Percentiles rank a stretch among this genome's conserved stretches.
Evolutionary conservation across 2,329 filamentous ascomycete genomes (phyloP).

Genomic region (Colletotrichum plurivorum): DNA sequence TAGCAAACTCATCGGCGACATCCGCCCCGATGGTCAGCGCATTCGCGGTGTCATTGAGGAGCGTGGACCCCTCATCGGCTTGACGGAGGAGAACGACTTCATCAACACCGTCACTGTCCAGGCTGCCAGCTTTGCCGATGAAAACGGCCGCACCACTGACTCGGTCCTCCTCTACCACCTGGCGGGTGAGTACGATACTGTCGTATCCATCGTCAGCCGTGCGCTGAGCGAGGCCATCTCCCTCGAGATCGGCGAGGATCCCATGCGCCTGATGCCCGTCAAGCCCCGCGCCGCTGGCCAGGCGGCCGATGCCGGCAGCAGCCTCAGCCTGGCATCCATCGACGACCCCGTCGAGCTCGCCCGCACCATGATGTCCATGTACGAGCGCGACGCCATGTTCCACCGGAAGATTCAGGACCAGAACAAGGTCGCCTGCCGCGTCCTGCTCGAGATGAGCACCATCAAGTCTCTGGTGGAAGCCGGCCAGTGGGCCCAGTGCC

Average conservation of each 20-base stretch:
- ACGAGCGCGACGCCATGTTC: constrained; percentile 73
- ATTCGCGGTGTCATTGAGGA: constrained; percentile 91
- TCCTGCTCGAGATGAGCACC: constrained; percentile 72
- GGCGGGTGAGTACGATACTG: constrained; percentile 94
- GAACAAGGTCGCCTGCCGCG: constrained; percentile 69
- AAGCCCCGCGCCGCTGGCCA: constrained; percentile 74
- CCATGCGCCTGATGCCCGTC: constrained; percentile 82
- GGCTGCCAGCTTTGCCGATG: constrained; percentile 92
- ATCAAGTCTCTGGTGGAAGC: constrained; percentile 71
- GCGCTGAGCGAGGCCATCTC: constrained; percentile 91
- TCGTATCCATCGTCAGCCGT: constrained; percentile 91
- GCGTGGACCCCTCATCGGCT: constrained; percentile 83
- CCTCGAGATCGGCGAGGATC: constrained; percentile 86
- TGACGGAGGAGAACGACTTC: constrained; percentile 86
- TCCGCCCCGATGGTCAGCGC: constrained; percentile 86
- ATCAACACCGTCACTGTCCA: constrained; percentile 93
- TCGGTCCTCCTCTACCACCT: constrained; percentile 95
- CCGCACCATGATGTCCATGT: constrained; percentile 74
- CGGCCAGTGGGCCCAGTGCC: constrained; percentile 68
- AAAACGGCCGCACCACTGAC: constrained; percentile 93
- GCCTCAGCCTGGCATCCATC: constrained; percentile 72
- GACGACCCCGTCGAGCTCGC: constrained; percentile 74
- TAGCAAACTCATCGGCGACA: constrained; percentile 92
- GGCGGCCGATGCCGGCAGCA: constrained; percentile 62
- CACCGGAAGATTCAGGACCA: constrained; percentile 69